phyloP scores from a whole-genome alignment of 2,329 filamentous ascomycete species.

The Alternaria triticina region DNA sequence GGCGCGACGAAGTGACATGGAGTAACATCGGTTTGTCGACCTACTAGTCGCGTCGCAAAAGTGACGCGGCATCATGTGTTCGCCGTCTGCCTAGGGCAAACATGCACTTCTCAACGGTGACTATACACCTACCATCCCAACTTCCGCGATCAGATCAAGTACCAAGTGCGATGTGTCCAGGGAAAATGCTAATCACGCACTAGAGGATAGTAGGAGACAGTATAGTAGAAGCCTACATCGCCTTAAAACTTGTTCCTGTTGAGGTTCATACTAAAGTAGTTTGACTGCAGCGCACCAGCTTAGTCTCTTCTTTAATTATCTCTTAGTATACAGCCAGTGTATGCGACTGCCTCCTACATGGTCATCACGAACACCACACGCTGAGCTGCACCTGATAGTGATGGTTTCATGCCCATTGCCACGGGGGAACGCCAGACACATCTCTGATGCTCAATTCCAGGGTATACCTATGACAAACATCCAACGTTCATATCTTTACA shows the following conservation, averaged over 20 bases:
- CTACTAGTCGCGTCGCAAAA: constrained; percentile 13
- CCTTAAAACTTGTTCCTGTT: not conserved
- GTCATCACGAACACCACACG: not conserved
- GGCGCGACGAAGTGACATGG: not conserved
- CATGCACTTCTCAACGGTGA: not conserved
- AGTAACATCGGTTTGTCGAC: not conserved
- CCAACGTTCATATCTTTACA: constrained; percentile 65
- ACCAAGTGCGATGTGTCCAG: not conserved
- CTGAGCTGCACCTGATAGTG: not conserved
- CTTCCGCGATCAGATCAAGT: not conserved
- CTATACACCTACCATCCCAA: not conserved
- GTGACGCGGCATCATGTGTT: constrained; percentile 15
- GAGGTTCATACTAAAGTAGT: not conserved
- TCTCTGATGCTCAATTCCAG: not conserved
- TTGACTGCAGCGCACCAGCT: not conserved
- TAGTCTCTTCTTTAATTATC: not conserved
- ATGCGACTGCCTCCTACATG: not conserved
- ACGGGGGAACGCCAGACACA: not conserved
- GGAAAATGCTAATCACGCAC: not conserved
- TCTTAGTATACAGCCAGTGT: not conserved
- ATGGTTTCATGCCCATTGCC: not conserved
- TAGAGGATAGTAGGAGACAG: not conserved
- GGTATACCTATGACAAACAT: not conserved
- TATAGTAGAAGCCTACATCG: not conserved
- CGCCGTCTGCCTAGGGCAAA: not conserved